phyloP scores from a whole-genome alignment of 2,329 filamentous ascomycete genomes.

The Botrytis paeoniae region DNA sequence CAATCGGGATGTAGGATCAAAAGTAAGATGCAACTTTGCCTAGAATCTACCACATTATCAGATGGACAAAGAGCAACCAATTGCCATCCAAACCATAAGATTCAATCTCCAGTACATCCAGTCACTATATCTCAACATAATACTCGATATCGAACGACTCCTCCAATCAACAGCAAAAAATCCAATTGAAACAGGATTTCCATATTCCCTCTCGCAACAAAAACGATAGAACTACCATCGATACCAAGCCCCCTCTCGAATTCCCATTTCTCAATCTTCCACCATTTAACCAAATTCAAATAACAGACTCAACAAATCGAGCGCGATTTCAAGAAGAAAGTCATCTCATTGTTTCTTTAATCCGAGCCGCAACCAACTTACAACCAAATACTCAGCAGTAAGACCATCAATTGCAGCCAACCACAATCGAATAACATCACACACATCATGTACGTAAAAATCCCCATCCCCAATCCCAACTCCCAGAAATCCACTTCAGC shows the following conservation, averaged over 20 bases:
- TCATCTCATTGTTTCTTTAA: background rate
- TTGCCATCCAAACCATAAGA: no score
- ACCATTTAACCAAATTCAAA: background rate
- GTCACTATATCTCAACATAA: no score
- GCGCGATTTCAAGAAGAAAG: background rate
- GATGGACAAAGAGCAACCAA: background rate
- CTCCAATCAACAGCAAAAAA: background rate
- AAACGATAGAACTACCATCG: background rate
- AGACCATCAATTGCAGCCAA: background rate
- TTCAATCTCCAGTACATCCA: background rate
- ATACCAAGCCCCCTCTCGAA: no score
- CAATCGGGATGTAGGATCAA: background rate
- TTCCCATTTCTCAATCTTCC: background rate
- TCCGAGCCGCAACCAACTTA: background rate
- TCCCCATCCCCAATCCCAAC: background rate
- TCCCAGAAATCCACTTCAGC: background rate
- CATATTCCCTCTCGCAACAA: background rate
- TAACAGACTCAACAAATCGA: background rate
- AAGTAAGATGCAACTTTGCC: background rate
- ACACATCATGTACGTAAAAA: background rate
- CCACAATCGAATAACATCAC: background rate
- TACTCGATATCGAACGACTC: background rate
- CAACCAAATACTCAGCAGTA: background rate
- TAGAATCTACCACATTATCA: background rate
- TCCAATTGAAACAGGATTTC: background rate